Evolutionary conservation across 352 stramenopile genomes (phyloP).

Genomic region (Phytopythium boreale): DNA sequence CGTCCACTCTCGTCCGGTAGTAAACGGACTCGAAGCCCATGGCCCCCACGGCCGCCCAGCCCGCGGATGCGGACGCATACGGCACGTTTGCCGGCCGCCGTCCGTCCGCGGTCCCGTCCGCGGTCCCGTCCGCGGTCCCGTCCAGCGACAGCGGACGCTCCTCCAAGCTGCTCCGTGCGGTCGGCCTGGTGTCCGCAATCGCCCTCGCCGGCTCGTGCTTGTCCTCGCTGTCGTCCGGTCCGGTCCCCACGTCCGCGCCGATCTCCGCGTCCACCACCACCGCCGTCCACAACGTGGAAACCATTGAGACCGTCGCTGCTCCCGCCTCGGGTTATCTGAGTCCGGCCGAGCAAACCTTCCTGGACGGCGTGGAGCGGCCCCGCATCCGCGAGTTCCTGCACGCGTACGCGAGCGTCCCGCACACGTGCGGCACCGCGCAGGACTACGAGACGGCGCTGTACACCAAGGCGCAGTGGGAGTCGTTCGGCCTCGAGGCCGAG

Average conservation of each 20-base stretch:
- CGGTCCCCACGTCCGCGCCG: neutral
- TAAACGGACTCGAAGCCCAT: neutral
- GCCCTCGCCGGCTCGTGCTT: neutral
- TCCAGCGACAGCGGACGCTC: neutral
- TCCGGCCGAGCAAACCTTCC: conserved; percentile 13
- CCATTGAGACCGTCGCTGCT: neutral
- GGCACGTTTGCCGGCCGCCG: conserved; percentile 6
- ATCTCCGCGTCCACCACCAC: neutral
- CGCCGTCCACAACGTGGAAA: neutral
- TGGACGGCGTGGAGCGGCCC: conserved; percentile 16
- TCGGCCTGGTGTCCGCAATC: neutral
- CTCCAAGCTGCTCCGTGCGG: conserved; percentile 2
- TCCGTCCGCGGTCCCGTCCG: neutral
- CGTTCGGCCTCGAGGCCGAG: conserved; percentile 46
- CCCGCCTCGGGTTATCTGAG: neutral
- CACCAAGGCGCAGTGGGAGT: conserved; percentile 23
- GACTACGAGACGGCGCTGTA: conserved; percentile 31
- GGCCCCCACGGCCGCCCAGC: neutral
- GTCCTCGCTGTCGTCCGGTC: neutral
- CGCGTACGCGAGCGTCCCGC: conserved; percentile 28
- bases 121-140: neutral
- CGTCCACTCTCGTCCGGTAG: neutral
- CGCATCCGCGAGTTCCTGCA: conserved; percentile 26
- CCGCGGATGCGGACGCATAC: conserved; percentile 4
- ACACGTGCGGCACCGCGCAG: conserved; percentile 26